Base-by-base conservation (phyloP, 306 rosid species). In the Cucurbita pepo region DNA sequence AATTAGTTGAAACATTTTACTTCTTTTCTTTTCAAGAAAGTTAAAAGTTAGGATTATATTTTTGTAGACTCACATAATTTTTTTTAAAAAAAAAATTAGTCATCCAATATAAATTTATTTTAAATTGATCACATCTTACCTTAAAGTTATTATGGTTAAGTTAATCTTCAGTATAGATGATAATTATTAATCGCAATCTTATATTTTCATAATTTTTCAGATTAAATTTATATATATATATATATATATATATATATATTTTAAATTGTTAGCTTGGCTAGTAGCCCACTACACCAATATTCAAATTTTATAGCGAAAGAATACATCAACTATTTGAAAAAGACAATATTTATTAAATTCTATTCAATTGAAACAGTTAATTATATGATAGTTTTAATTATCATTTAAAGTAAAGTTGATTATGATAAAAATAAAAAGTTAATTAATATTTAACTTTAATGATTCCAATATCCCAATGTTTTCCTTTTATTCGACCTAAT, bases 401-500 rank as follows among this genome's bases (percentile, higher is more conserved):
- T 41, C 10, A 62, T 10, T 63, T 41, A 62, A 38, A 25, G 10
- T 38, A 15, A 1, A 16, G 3, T 40, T 7, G 4, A 1, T 62
- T 62, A 61, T 38, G 0, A 62, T 5, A 10, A 63, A 63, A 63
- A 40, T 10, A 40, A 40, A 64, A 65, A 10, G 19, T 21, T 43
- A 5, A 65, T 65, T 11, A 21, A 19, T 43, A 40, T 1, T 43
- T 43, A 43, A 65, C 55, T 65, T 65, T 44, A 65, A 65, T 43
- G 54, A 65, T 65, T 65, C 37, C 4, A 44, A 43, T 65, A 65
- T 9, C 40, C 40, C 18, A 19, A 65, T 44, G 55, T 65, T 65
- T 53, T 65, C 72, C 38, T 41, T 65, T 65, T 65, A 48, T 65
- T 44, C 53, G 15, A 65, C 72, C 72, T 43, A 65, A 43, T 65